Base-by-base conservation (phyloP, 495 filamentous ascomycete genomes). In the Trypethelium eluteriae region DNA sequence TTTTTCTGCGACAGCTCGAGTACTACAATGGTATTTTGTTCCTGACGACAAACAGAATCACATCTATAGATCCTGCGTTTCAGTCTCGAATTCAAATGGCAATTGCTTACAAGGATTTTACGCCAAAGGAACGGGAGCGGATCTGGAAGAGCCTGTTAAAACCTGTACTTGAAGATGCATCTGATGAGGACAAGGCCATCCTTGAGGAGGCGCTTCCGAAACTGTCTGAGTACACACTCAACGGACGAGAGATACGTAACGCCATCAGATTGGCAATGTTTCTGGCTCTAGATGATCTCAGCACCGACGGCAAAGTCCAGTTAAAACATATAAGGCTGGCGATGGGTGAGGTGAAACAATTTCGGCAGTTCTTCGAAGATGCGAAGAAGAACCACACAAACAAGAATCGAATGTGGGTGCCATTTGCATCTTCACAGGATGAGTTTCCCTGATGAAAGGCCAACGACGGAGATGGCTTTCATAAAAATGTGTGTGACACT, bases 1-100 rank as follows among this genome's bases (percentile, higher is more conserved):
- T 53, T 14, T 64, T 64, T 49, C 44, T 64, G n/a, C 36, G 63
- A 41, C 56, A 56, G 63, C 38, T 64, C 32, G 63, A 64, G 44
- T 64, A 64, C 32, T 64, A 14, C 2, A 10, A 64, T 12, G 63
- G 63, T 53, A 5, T 64, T 41, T 16, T 53, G 49, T 53, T 53
- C 49, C 11, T 53, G 49, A 53, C 49, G 16, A 53, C 49, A 18
- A 53, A 53, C 49, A 9, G 49, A 0, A 25, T 53, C n/a, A n/a
- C 5, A 25, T 14, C 49, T 2, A 53, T 53, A 18, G 49, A 53
- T 18, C 9, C 18, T 53, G 49, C 63, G 5, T 64, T 64, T 32
- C 41, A 41, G 32, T 44, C 41, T 10, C 3, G 63, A 56, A 41
- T 64, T 12, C 38, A 64, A 3, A 53, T 49, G 9, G 36, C 44